Percentiles rank a stretch among this genome's conserved stretches.
phyloP scores from a whole-genome alignment of 768 basidiomycete genomes.

The Kwoniella pini region DNA sequence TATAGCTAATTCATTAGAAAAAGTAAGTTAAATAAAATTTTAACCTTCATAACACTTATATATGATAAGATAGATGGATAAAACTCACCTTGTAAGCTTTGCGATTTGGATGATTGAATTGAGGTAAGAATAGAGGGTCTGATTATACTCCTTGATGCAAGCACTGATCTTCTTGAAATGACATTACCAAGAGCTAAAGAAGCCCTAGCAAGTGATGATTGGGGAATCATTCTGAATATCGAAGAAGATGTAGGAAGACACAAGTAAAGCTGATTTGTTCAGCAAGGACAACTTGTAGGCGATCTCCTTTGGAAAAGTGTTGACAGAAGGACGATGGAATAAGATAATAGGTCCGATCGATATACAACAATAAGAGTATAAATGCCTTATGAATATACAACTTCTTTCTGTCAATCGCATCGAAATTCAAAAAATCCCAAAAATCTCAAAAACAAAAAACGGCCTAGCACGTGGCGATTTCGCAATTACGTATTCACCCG shows the following conservation, averaged over 20 bases:
- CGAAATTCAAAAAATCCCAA: neutral
- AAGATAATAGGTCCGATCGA: too few species aligned
- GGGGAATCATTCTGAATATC: constrained; percentile 20
- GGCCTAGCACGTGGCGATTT: neutral
- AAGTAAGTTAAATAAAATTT: too few species aligned
- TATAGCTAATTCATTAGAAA: constrained; percentile 1
- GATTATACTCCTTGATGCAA: constrained; percentile 4
- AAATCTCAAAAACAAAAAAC: constrained; percentile 10
- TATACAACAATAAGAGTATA: too few species aligned
- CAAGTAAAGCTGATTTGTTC: too few species aligned
- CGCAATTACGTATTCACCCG: neutral
- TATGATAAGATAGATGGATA: too few species aligned
- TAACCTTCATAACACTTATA: too few species aligned
- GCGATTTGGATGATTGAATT: neutral
- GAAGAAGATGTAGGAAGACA: neutral
- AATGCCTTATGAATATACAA: too few species aligned
- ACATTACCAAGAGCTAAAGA: constrained; percentile 10
- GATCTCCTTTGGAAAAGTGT: too few species aligned
- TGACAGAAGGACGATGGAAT: too few species aligned
- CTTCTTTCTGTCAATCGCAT: too few species aligned
- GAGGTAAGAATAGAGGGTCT: neutral
- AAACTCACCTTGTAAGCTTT: constrained; percentile 16
- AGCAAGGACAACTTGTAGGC: too few species aligned
- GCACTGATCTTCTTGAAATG: constrained; percentile 13
- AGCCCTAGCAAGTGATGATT: constrained; percentile 18